These are phyloP conservation scores for Cyclostephanos invisitatus DNA, from an alignment of 108 stramenopile species.

Conservation along the genomic window DNA sequence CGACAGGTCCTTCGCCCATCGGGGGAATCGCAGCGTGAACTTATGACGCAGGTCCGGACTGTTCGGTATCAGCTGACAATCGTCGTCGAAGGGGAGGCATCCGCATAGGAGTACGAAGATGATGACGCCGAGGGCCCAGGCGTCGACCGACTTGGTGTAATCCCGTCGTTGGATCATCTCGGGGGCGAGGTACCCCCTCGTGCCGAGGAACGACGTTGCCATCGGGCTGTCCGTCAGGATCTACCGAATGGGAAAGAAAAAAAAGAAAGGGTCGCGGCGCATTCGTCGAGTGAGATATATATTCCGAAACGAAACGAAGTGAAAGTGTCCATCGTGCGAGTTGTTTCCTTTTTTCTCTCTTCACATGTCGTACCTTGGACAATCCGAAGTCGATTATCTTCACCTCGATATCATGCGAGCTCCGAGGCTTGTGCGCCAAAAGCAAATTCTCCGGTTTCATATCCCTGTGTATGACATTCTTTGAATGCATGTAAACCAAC, in stretches of 20 bases:
- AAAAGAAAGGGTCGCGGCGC: too few relatives aligned
- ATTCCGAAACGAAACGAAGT: too few relatives aligned
- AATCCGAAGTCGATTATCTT: conserved; percentile 99
- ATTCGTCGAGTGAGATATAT: conserved; percentile 9
- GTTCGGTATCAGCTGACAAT: conserved; percentile 77
- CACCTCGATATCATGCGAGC: conserved; percentile 70
- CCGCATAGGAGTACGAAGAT: conserved; percentile 93
- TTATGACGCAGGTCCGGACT: conserved; percentile 74
- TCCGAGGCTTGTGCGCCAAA: conserved; percentile 52
- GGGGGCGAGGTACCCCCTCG: conserved; percentile 94
- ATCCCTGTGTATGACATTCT: conserved; percentile 96
- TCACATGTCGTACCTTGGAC: conserved; percentile 69
- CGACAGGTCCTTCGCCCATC: conserved; percentile 93
- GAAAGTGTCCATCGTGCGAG: too few relatives aligned
- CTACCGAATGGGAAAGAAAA: too few relatives aligned
- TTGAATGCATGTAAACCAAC: conserved; percentile 94
- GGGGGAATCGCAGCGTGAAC: conserved; percentile 92
- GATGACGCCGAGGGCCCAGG: conserved; percentile 93
- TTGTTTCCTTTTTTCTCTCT: too few relatives aligned
- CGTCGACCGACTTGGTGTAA: conserved; percentile 80
- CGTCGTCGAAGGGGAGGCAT: conserved; percentile 98
- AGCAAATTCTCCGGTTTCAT: conserved; percentile 96
- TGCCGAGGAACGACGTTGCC: conserved; percentile 90
- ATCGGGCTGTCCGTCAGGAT: conserved; percentile 73
- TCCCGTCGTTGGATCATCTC: conserved; percentile 96